phyloP scores from a whole-genome alignment of 768 basidiomycete genomes.

The Pleurotus salmoneostramineus region DNA sequence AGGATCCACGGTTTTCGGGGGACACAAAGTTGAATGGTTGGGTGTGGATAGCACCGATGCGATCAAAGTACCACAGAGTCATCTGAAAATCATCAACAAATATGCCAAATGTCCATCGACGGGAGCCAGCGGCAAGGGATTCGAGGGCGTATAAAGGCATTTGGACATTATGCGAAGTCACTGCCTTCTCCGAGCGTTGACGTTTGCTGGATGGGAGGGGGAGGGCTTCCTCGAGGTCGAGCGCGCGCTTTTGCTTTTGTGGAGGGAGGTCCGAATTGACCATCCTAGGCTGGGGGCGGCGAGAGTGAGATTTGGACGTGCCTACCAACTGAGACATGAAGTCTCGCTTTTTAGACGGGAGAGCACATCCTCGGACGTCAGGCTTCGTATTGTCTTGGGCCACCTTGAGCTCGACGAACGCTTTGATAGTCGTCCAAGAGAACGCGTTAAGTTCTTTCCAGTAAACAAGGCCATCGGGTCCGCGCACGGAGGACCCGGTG shows the following conservation, averaged over 20 bases:
- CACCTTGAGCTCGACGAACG: neutral
- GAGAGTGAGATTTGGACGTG: too few species aligned
- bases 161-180: neutral
- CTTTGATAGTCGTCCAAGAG: neutral
- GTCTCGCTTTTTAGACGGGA: too few species aligned
- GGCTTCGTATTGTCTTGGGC: neutral
- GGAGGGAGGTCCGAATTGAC: too few species aligned
- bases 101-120: neutral
- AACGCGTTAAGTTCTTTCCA: neutral
- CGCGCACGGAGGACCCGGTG: too few species aligned
- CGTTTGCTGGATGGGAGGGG: too few species aligned
- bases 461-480: neutral
- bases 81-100: neutral
- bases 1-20: neutral
- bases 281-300: too few species aligned
- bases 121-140: neutral
- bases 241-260: too few species aligned
- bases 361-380: conserved; percentile 42
- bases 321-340: too few species aligned
- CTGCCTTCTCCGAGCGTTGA: too few species aligned
- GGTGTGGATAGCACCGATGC: neutral
- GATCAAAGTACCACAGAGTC: neutral
- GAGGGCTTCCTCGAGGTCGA: too few species aligned
- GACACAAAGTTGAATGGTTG: neutral
- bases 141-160: neutral